These are phyloP conservation scores for Chalciporus pseudorubinellus DNA, from an alignment of 768 basidiomycete genomes.

Conservation along the genomic window DNA sequence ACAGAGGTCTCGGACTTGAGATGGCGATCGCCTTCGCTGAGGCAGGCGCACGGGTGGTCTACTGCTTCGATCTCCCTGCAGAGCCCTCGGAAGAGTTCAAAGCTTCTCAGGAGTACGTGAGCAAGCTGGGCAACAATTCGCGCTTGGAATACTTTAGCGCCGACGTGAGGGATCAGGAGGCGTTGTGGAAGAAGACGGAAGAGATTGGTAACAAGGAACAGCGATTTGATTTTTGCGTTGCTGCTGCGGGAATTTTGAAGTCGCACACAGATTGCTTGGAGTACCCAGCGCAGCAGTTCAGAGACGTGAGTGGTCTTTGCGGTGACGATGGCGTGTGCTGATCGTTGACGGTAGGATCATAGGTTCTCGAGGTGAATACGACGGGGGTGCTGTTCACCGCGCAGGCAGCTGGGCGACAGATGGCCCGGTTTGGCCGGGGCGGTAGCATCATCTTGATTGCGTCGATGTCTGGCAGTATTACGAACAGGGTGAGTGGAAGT, in stretches of 20 bases:
- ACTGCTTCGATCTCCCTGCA: slow-evolving; percentile 63
- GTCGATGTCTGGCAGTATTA: slow-evolving; percentile 65
- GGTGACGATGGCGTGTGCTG: not conserved
- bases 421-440: slow-evolving; percentile 44
- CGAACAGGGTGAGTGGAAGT: slow-evolving; percentile 53
- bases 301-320: slow-evolving; percentile 42
- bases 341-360: not conserved
- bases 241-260: slow-evolving; percentile 73
- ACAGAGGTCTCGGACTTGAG: slow-evolving; percentile 77
- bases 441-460: slow-evolving; percentile 62
- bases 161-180: slow-evolving; percentile 64
- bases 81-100: slow-evolving; percentile 58
- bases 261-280: slow-evolving; percentile 59
- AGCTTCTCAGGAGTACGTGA: slow-evolving; percentile 51
- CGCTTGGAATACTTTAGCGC: slow-evolving; percentile 61
- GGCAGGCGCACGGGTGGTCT: slow-evolving; percentile 66
- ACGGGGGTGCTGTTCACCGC: slow-evolving; percentile 61
- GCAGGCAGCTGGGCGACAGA: slow-evolving; percentile 58
- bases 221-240: slow-evolving; percentile 72
- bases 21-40: slow-evolving; percentile 75
- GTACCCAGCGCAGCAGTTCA: slow-evolving; percentile 63
- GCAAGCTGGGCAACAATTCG: slow-evolving; percentile 39
- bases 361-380: slow-evolving; percentile 67
- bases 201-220: slow-evolving; percentile 65
- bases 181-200: slow-evolving; percentile 54